Conservation (phyloP, 1,139 yeast genomes). For the Candida glucosophila region DNA sequence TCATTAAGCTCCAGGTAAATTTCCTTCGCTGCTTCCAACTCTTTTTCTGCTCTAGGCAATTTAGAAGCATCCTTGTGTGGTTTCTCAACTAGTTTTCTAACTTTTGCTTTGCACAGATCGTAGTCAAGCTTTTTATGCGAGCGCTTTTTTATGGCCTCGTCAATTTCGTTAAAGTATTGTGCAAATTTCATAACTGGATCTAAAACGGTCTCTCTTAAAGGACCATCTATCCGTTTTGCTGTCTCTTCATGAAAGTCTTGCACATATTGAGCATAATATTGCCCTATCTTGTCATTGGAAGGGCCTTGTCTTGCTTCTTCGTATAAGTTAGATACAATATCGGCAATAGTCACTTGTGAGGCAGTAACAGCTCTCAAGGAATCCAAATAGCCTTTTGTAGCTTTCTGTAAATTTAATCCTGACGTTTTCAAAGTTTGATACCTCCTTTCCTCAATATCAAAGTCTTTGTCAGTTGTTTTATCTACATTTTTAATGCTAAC, state of each 20-base stretch:
- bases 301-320: conserved; percentile 78
- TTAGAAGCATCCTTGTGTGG: conserved; percentile 92
- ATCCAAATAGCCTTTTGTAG: conserved; percentile 90
- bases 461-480: conserved; percentile 85
- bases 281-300: conserved; percentile 56
- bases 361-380: conserved; percentile 91
- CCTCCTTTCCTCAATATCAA: conserved; percentile 88
- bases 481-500: conserved; percentile 83
- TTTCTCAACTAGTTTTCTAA: conserved; percentile 75
- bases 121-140: conserved; percentile 86
- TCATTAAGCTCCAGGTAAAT: conserved; percentile 75
- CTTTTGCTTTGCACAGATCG: conserved; percentile 84
- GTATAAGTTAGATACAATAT: conserved; percentile 85
- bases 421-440: conserved; percentile 75
- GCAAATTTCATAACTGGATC: conserved; percentile 87
- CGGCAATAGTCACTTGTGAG: conserved; percentile 92
- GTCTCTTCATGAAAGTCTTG: conserved; percentile 90
- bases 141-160: conserved; percentile 92
- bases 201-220: conserved; percentile 88
- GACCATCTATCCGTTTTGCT: conserved; percentile 91
- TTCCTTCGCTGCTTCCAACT: conserved; percentile 71
- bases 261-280: conserved; percentile 76
- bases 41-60: conserved; percentile 85
- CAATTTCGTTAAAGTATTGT: conserved; percentile 76
- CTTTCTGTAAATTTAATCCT: conserved; percentile 74